Percentiles rank a stretch among this genome's conserved stretches.
These are phyloP conservation scores for Onygenales sp. DNA, from an alignment of 2,329 filamentous ascomycete genomes.

Conservation along the genomic window DNA sequence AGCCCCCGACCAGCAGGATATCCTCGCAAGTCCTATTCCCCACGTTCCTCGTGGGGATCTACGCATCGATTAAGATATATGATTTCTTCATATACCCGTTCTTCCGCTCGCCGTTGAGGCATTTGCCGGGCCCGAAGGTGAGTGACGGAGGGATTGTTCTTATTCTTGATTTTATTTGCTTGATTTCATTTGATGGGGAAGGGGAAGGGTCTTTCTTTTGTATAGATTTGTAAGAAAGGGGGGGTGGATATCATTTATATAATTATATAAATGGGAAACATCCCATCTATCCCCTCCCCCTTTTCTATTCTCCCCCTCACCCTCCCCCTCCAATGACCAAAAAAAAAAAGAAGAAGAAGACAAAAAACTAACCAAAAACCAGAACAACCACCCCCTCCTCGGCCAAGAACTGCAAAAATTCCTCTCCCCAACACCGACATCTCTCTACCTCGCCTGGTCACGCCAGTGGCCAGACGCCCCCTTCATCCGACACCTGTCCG, in stretches of 20 bases:
- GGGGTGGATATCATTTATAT: no score
- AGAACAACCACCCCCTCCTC: constrained; percentile 12
- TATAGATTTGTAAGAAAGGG: no score
- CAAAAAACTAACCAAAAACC: no score
- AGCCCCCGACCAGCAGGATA: background rate
- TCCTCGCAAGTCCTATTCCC: background rate
- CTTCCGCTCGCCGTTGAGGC: background rate
- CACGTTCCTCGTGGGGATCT: background rate
- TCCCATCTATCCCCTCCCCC: no score
- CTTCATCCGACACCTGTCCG: constrained; percentile 31
- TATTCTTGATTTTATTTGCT: no score
- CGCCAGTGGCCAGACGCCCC: constrained; percentile 23
- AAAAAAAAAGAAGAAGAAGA: no score
- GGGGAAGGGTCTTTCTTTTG: no score
- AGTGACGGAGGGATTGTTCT: background rate
- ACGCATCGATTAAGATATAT: background rate
- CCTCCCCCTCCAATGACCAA: background rate
- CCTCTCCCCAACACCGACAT: constrained; percentile 18
- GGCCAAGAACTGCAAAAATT: constrained; percentile 32
- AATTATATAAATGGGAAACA: no score
- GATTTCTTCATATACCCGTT: background rate
- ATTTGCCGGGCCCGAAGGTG: background rate
- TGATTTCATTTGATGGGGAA: no score
- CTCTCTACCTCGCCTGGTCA: constrained; percentile 23
- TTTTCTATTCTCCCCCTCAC: background rate